phyloP scores from a whole-genome alignment of 257 asterid genomes.

The Gynochthodes officinalis region DNA sequence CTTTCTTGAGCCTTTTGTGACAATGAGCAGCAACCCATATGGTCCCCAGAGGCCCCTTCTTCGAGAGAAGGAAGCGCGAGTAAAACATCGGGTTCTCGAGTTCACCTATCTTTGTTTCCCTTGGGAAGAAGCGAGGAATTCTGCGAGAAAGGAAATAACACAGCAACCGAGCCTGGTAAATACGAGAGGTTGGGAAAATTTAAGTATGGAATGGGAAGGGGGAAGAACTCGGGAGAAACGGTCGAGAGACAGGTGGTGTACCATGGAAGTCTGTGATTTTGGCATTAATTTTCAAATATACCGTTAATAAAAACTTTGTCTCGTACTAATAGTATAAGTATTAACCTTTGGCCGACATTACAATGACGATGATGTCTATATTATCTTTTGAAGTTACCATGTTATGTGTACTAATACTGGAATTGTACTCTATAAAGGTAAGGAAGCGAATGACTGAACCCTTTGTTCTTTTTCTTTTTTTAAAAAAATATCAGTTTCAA shows the following conservation, averaged over 20 bases:
- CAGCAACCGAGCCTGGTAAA: background rate
- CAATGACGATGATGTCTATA: background rate
- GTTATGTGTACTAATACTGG: no score
- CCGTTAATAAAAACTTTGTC: background rate
- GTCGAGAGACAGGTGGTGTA: slow-evolving; percentile 13
- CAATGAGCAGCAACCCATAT: slow-evolving; percentile 97
- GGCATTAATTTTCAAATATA: background rate
- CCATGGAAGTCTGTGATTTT: slow-evolving; percentile 6
- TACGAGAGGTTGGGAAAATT: background rate
- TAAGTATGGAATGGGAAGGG: background rate
- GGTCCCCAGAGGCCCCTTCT: slow-evolving; percentile 66
- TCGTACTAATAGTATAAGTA: no score
- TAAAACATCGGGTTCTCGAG: slow-evolving; percentile 48
- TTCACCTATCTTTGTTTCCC: slow-evolving; percentile 10
- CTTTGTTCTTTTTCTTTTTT: no score
- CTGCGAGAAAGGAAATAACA: no score
- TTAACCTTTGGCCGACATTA: no score
- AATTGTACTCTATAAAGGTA: no score
- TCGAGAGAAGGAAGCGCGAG: slow-evolving; percentile 68
- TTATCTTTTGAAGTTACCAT: no score
- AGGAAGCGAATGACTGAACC: no score
- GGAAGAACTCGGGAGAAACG: background rate
- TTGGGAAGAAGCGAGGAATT: background rate
- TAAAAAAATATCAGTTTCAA: no score
- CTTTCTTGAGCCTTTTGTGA: slow-evolving; percentile 50